Evolutionary conservation across 805 yeast genomes (phyloP).

Genomic region (Wickerhamiella nectarea): DNA sequence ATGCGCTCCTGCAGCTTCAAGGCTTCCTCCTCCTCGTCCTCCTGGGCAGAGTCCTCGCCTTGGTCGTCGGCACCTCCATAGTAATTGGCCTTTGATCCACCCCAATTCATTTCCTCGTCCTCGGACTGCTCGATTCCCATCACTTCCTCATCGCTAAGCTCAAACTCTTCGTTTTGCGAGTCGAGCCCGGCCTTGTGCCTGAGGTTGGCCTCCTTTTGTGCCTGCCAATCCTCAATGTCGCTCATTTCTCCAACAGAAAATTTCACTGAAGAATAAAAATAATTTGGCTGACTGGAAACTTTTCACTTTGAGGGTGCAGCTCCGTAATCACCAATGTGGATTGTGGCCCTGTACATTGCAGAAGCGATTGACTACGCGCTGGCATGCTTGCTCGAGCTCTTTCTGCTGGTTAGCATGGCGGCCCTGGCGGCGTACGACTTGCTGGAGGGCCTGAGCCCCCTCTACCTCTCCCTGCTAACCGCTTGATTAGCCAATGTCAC

Average conservation of each 20-base stretch:
- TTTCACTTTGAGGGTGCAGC: too few species aligned
- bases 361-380: not conserved
- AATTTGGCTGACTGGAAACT: too few species aligned
- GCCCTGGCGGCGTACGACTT: not conserved
- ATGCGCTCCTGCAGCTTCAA: constrained; percentile 71
- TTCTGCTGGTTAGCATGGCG: not conserved
- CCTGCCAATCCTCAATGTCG: constrained; percentile 17
- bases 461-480: not conserved
- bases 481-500: not conserved
- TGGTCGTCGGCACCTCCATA: constrained; percentile 31
- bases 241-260: constrained; percentile 18
- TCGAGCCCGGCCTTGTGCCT: constrained; percentile 15
- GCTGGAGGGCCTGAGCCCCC: not conserved
- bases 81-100: constrained; percentile 34
- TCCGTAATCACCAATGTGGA: constrained; percentile 8
- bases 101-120: constrained; percentile 32
- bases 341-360: not conserved
- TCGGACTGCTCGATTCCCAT: constrained; percentile 29
- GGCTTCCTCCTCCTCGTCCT: constrained; percentile 77
- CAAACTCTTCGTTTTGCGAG: constrained; percentile 19
- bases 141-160: constrained; percentile 46
- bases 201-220: constrained; percentile 10
- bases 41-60: constrained; percentile 65
- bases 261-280: too few species aligned
- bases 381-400: not conserved